Base-by-base conservation (phyloP, 352 stramenopile species). In the Phytophthora agathidicida region DNA sequence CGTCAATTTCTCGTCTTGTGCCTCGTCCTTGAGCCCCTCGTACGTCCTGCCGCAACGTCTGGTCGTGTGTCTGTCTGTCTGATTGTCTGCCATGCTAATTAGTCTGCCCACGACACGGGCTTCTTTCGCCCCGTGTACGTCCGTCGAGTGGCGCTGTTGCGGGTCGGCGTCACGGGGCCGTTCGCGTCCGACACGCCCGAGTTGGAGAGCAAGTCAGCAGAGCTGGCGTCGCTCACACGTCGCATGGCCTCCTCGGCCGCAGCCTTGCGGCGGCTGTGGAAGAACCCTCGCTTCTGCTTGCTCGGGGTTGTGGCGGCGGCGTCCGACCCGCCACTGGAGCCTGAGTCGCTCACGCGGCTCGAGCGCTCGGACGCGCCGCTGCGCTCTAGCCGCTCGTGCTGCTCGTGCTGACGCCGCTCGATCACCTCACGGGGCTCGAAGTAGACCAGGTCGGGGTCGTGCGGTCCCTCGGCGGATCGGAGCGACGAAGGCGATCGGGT, bases 111-210 rank as follows among this genome's bases (percentile, higher is more conserved):
- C n/a, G 75, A 80, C 54, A 66, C 51, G 10, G 83, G 83, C 71
- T 93, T 93, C 79, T 93, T 93, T 32, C 78, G 76, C n/a, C 83
- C 83, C 5, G 61, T 85, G 47, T 83, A 93, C 60, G 75, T 87
- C 60, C 83, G 77, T 75, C 78, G 67, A 35, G 66, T 72, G 52
- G 41, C 44, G 52, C 50, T 60, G 16, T 53, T 68, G 31, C 63
- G 49, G 7, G 28, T 48, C 4, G 53, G 19, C 23, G 50, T 57
- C 38, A 42, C 28, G 19, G 35, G 19, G 22, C 43, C 32, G n/a
- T 51, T 65, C 8, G 47, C 4, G 14, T 79, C 79, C 2, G 74
- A 83, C 38, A 71, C 49, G 37, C 49, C 68, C 23, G 75, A 73
- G 27, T 56, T 63, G 14, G 61, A 65, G 20, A 82, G 66, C 45